Evolutionary conservation across 1,139 yeast genomes (phyloP).

Genomic region (Suhomyces choctaworum): DNA sequence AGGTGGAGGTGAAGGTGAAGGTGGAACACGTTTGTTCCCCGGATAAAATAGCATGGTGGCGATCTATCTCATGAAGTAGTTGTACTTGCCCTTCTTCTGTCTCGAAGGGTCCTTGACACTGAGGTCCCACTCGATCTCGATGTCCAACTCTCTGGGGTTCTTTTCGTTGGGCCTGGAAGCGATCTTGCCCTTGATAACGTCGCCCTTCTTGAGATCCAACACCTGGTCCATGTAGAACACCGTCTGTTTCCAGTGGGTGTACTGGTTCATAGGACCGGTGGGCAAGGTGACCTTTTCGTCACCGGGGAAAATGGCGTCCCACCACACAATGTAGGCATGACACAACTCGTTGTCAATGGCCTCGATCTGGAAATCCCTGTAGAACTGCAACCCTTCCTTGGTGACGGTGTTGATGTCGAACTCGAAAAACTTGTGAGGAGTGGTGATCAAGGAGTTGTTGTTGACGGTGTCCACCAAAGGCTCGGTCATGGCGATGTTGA

Average conservation of each 20-base stretch:
- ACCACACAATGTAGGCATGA: conserved; percentile 93
- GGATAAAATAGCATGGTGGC: too few species aligned
- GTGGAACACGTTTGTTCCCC: too few species aligned
- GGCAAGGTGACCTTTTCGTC: conserved; percentile 64
- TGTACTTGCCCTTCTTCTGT: conserved; percentile 54
- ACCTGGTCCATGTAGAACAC: conserved; percentile 89
- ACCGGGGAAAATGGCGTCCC: conserved; percentile 86
- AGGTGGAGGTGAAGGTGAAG: too few species aligned
- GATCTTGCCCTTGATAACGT: conserved; percentile 66
- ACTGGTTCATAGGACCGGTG: conserved; percentile 79
- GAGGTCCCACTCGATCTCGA: conserved; percentile 62
- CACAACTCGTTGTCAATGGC: conserved; percentile 79
- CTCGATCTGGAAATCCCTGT: conserved; percentile 61
- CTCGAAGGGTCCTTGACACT: conserved; percentile 53
- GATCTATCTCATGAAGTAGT: conserved; percentile 66
- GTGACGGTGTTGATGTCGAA: conserved; percentile 89
- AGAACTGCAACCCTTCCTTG: conserved; percentile 78
- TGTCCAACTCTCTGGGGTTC: conserved; percentile 86
- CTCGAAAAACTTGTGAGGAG: conserved; percentile 68
- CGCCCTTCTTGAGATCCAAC: conserved; percentile 76
- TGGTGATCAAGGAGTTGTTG: conserved; percentile 71
- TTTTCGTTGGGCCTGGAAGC: conserved; percentile 71
- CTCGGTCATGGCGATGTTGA: conserved; percentile 79
- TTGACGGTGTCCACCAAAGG: conserved; percentile 95
- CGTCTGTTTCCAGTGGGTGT: conserved; percentile 97